Conservation (phyloP, 495 filamentous ascomycete species). For the Apiosordaria backusii region DNA sequence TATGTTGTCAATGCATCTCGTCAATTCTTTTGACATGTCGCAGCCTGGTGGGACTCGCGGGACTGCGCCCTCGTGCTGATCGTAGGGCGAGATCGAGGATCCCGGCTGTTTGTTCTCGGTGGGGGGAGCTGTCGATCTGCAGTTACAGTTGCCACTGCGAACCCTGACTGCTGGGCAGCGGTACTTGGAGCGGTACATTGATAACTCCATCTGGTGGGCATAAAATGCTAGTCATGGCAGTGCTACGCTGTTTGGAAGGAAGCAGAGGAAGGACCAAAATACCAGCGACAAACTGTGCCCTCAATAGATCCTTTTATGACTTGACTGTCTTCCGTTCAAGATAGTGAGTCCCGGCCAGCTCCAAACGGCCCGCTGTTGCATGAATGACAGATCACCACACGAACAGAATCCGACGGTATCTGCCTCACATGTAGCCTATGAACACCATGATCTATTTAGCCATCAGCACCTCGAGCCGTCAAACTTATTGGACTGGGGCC, state of each 20-base stretch:
- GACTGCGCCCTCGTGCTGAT: not conserved
- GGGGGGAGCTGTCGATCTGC: not conserved
- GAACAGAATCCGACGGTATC: constrained; percentile 23
- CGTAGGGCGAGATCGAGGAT: not conserved
- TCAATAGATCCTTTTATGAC: not conserved
- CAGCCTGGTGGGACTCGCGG: not conserved
- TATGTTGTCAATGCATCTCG: constrained; percentile 3
- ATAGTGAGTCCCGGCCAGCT: constrained; percentile 5
- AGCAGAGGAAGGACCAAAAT: too few species aligned
- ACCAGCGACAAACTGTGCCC: not conserved
- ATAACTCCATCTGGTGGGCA: not conserved
- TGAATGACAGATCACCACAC: constrained; percentile 19
- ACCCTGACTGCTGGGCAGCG: not conserved
- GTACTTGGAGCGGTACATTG: not conserved
- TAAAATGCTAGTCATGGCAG: not conserved
- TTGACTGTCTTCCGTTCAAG: not conserved
- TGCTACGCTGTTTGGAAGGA: not conserved
- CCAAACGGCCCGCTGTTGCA: constrained; percentile 17
- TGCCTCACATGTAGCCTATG: constrained; percentile 21
- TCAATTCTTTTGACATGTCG: not conserved
- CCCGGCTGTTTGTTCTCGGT: not conserved
- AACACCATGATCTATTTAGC: constrained; percentile 13
- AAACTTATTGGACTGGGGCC: not conserved
- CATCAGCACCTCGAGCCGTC: not conserved
- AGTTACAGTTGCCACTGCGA: not conserved